Percentiles rank a stretch among this genome's conserved stretches.
phyloP scores from a whole-genome alignment of 495 filamentous ascomycete genomes.

The Lasiosphaeriaceae sp. region DNA sequence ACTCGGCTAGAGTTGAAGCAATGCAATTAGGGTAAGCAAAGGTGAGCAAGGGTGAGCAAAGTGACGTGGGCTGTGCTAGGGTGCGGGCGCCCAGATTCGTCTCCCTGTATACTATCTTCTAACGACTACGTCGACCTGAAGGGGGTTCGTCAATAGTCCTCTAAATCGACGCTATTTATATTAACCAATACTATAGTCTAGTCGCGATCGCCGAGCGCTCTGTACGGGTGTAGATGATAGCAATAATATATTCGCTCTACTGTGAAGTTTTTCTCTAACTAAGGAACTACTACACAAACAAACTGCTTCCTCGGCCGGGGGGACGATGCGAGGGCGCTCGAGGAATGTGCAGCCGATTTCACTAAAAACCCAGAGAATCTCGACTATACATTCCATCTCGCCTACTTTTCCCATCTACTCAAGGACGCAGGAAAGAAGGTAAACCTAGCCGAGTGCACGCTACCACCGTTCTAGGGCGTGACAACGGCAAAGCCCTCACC shows the following conservation, averaged over 20 bases:
- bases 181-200: neutral
- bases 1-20: too few relatives aligned
- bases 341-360: neutral
- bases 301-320: neutral
- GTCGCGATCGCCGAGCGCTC: neutral
- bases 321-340: neutral
- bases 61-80: too few relatives aligned
- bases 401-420: neutral
- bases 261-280: neutral
- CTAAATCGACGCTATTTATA: neutral
- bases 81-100: too few relatives aligned
- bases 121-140: neutral
- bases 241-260: neutral
- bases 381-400: neutral
- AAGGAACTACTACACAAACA: neutral
- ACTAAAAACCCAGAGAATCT: neutral
- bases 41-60: too few relatives aligned
- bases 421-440: neutral
- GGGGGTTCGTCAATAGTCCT: neutral
- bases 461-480: neutral
- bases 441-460: neutral
- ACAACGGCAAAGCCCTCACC: neutral
- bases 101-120: neutral
- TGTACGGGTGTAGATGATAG: neutral
- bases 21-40: too few relatives aligned